Evolutionary conservation across 371 early-diverging fungal genomes (phyloP), one percentile per base, ranked within the genome.

Genomic region (Syncephalastrum sp.): DNA sequence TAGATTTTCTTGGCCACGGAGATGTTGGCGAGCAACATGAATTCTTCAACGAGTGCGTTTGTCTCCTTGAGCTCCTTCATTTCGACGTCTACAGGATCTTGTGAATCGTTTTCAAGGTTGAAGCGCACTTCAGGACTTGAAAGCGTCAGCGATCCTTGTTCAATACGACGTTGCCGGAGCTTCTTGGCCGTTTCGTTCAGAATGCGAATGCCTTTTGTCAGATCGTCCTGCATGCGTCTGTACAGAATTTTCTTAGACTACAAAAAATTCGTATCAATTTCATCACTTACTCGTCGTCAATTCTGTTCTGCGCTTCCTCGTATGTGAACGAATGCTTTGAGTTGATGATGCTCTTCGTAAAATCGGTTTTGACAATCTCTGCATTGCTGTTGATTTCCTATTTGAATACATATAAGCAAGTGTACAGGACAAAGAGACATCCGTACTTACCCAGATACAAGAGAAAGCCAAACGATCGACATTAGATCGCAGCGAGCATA

Each of bases 1-100:
- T 87, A 91, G 41, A 99, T 97, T 69, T 92, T 90, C 65, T 89
- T 83, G 4, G 99, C 99, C 0, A 99, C 99, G 42, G 90, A 88
- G 59, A 98, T 96, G 74, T 99, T 99, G 47, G 99, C 99, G 19
- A 99, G 83, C 65, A 99, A 84, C 99, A 99, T 99, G 76, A 99
- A 98, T 74, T 99, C 99, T 68, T 99, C 99, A 23, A 99, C 94
- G 38, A 99, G 78, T 0, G 90, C 88, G 72, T 99, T 97, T 17
- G 98, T 94, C 57, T 97, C 97, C 73, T 95, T 91, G 42, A 93
- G 74, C 61, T 92, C 92, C 75, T 95, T 92, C 84, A 92, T 73
- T 66, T 93, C 92, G 5, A 82, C 78, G 68, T 93, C 93, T 5
- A 92, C 90, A 1, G 94, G 94, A 61, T 94, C 93, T 70, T 93